Base-by-base conservation (phyloP, 192 early-diverging fungal species). In the Umbelopsis isabellina region DNA sequence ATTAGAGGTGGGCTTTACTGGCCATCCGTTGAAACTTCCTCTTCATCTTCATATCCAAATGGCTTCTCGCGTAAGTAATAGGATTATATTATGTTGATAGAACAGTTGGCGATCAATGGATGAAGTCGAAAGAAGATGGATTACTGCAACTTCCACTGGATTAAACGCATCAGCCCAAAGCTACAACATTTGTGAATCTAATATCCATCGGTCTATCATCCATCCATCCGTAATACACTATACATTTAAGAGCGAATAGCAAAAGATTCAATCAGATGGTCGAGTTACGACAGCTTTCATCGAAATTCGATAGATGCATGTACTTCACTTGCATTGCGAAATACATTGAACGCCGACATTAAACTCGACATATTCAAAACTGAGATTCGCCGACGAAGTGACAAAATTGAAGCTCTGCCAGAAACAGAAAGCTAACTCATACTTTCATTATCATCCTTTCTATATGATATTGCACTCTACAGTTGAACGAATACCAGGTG, bases 401-500 rank as follows among this genome's bases (percentile, higher is more conserved):
- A 41, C 37, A 41, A 1, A 49, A 10, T 6, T 49, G 15, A 16
- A 12, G 5, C 48, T 2, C 18, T 49, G 48, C 48, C 20, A 49
- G 18, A 16, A 61, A 61, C 25, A 35, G 21, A 16, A 61, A 33
- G 55, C 55, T 61, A 61, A 61, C 55, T 35, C 13, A 33, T 12
- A 3, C 30, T 35, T 46, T 61, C 35, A 41, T 69, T 65, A 12
- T 66, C 65, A 65, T 50, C 45, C 45, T 33, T 12, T 69, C 9
- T 22, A 49, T 18, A n/a, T 46, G 23, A 67, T 6, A 48, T 66
- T 70, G 22, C 16, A 15, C 7, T 21, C 21, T 35, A 50, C 61
- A 74, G 72, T 74, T 74, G 49, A 55, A 69, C 72, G 72, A 74
- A 68, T 74, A 74, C 64, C 72, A 74, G 72, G 94, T 99, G 82